Conservation (phyloP, 2,329 filamentous ascomycete species). For the Cladosporium sp. region DNA sequence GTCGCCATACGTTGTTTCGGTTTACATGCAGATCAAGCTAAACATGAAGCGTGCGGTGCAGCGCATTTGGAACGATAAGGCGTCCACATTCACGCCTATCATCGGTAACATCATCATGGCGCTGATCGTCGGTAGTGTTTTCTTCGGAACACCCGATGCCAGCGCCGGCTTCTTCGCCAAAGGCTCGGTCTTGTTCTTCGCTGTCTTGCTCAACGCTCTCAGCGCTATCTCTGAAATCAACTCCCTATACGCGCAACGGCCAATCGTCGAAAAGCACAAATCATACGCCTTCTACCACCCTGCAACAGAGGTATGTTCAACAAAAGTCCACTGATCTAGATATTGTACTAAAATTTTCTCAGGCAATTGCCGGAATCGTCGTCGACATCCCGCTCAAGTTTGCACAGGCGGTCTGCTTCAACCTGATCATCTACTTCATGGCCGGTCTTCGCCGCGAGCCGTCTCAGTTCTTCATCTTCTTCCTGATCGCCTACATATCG, state of each 20-base stretch:
- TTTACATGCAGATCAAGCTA: constrained; percentile 55
- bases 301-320: constrained; percentile 11
- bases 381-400: constrained; percentile 62
- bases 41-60: constrained; percentile 53
- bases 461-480: constrained; percentile 62
- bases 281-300: constrained; percentile 44
- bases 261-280: constrained; percentile 51
- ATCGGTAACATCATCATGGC: constrained; percentile 56
- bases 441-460: constrained; percentile 44
- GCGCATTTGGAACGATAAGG: constrained; percentile 54
- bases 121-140: constrained; percentile 63
- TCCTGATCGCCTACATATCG: constrained; percentile 60
- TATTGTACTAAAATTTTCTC: constrained; percentile 29
- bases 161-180: constrained; percentile 56
- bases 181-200: constrained; percentile 61
- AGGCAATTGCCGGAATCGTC: constrained; percentile 57
- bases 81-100: constrained; percentile 49
- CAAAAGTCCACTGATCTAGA: neutral
- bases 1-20: constrained; percentile 60
- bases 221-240: constrained; percentile 67
- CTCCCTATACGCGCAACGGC: constrained; percentile 54
- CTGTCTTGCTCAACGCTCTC: constrained; percentile 60
- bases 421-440: constrained; percentile 61
- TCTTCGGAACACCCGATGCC: constrained; percentile 53
- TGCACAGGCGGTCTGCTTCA: constrained; percentile 51